Conservation (phyloP, 805 yeast genomes). For the Cyberlindnera saturnus region DNA sequence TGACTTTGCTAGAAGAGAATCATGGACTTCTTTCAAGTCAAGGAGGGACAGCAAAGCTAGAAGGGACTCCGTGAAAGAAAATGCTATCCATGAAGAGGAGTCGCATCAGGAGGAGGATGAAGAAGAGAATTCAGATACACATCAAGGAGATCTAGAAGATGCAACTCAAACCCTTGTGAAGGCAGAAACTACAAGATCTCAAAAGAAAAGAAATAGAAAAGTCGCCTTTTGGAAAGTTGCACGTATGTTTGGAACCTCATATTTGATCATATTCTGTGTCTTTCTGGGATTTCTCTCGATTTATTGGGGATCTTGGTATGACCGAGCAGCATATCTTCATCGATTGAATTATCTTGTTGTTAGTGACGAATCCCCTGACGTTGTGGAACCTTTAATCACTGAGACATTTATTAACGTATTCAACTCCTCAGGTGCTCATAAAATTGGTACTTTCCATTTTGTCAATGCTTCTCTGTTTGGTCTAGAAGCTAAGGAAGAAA, state of each 20-base stretch:
- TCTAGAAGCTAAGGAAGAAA: conserved; percentile 4
- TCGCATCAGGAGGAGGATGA: no score
- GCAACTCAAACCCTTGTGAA: conserved; percentile 1
- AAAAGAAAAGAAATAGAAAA: conserved; percentile 8
- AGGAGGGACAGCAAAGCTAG: no score
- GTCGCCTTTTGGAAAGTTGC: conserved; percentile 9
- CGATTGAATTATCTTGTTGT: conserved; percentile 19
- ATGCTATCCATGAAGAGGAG: no score
- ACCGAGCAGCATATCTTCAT: conserved; percentile 10
- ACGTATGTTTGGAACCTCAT: conserved; percentile 11
- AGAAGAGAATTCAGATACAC: conserved; percentile 1
- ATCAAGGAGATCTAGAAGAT: conserved; percentile 1
- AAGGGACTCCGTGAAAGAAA: no score
- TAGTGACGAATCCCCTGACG: conserved; percentile 13
- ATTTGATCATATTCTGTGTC: conserved; percentile 17
- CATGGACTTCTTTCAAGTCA: conserved; percentile 2
- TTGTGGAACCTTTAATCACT: conserved; percentile 9
- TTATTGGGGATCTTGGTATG: conserved; percentile 25
- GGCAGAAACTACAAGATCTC: conserved; percentile 8
- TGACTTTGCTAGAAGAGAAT: conserved; percentile 4
- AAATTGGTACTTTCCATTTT: conserved; percentile 15
- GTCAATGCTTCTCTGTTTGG: conserved; percentile 1
- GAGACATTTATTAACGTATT: conserved; percentile 1
- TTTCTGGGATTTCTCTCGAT: conserved; percentile 25
- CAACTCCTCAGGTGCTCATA: conserved; percentile 4